Conservation (phyloP, 768 basidiomycete species). For the Lactarius trivialis region DNA sequence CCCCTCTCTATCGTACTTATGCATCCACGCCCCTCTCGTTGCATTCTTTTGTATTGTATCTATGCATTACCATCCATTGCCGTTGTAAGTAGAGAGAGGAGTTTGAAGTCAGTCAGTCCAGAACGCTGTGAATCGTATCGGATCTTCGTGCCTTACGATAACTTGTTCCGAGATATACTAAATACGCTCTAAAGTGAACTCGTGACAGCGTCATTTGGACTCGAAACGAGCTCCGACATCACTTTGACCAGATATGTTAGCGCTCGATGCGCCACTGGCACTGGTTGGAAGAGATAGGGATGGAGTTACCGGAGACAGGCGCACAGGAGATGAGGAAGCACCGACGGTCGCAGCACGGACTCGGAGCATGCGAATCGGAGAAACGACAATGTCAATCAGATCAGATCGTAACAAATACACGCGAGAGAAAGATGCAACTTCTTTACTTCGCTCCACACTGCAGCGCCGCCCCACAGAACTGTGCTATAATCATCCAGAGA, state of each 20-base stretch:
- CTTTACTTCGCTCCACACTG: slow-evolving; percentile 44
- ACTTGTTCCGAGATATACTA: slow-evolving; percentile 4
- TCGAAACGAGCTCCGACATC: slow-evolving; percentile 8
- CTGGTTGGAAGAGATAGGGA: background rate
- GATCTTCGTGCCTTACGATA: slow-evolving; percentile 4
- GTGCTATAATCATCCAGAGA: slow-evolving; percentile 76
- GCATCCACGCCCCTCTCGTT: background rate
- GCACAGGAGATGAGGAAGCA: slow-evolving; percentile 8
- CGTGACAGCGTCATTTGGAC: slow-evolving; percentile 18
- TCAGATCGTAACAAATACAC: slow-evolving; percentile 8
- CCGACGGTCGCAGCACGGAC: background rate
- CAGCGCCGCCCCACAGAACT: slow-evolving; percentile 82
- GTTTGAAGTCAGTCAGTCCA: slow-evolving; percentile 2
- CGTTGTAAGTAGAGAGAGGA: background rate
- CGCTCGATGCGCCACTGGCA: slow-evolving; percentile 12
- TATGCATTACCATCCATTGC: slow-evolving; percentile 9
- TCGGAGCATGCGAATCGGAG: slow-evolving; percentile 1
- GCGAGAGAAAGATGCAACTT: background rate
- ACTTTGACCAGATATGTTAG: background rate
- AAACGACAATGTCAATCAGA: slow-evolving; percentile 11
- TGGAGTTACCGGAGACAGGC: slow-evolving; percentile 6
- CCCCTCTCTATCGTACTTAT: slow-evolving; percentile 14
- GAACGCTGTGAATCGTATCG: slow-evolving; percentile 2
- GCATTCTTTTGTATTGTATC: slow-evolving; percentile 16
- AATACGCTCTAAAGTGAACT: background rate